Evolutionary conservation across 202 grass and related monocot species (phyloP), one percentile per base, ranked within the genome.

Genomic region (Brachypodium distachyon): DNA sequence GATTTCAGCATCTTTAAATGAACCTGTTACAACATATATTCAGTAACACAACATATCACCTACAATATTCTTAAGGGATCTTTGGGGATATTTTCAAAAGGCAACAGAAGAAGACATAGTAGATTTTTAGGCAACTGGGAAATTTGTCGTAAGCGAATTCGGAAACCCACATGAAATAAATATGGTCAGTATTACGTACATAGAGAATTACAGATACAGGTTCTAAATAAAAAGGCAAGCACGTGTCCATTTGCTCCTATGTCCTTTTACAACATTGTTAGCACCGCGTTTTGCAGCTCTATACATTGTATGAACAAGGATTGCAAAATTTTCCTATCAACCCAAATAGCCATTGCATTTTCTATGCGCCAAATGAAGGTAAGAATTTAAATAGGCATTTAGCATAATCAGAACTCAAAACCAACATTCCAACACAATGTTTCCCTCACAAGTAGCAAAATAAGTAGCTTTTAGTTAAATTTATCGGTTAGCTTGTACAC

Each of bases 1-100:
- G 40, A 82, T 52, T 44, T 82, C 32, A 85, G 29, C 52, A 76
- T 64, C 67, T 73, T 81, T 42, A 74, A 87, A 82, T 63, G 78
- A 67, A 39, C 82, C 82, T 93, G 52, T 32, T 51, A 69, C 25
- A 84, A 19, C 48, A 72, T 70, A 69, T 17, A 78, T 41, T 33
- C 23, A 74, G 49, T 69, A 50, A 26, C 33, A 70, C 41, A 52
- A 63, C 17, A 74, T 50, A 61, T 2, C 23, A 81, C 51, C 59
- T 83, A 21, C 51, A 7, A 62, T 22, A 67, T 28, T 68, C 14
- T 9, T 60, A 8, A n/a, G n/a, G 2, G 10, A 16, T 11, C 43
- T 59, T 57, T 36, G 10, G 41, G 40, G 28, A 49, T 36, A 47
- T 12, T 80, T 6, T 36, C 6, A 36, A 36, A 16, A 61, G 19